Evolutionary conservation across 768 basidiomycete genomes (phyloP).

Genomic region (Thelephora ganbajun): DNA sequence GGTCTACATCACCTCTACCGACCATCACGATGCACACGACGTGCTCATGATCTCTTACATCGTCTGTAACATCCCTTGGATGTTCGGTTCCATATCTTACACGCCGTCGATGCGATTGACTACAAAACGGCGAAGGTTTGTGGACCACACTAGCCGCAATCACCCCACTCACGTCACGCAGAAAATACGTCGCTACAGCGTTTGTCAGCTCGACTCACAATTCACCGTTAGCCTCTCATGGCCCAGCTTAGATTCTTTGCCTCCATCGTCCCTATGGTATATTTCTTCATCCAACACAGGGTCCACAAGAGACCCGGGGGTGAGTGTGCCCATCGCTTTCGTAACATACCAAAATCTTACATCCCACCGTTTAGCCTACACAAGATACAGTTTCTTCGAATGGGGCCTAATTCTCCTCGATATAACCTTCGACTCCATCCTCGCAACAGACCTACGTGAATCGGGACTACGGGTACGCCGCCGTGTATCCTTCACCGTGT

Average conservation of each 20-base stretch:
- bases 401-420: slow-evolving; percentile 73
- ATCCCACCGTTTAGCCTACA: slow-evolving; percentile 47
- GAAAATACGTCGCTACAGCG: slow-evolving; percentile 39
- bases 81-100: slow-evolving; percentile 52
- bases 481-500: neutral
- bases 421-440: slow-evolving; percentile 56
- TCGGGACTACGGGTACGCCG: slow-evolving; percentile 38
- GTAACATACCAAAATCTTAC: neutral
- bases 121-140: slow-evolving; percentile 33
- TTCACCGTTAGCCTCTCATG: neutral
- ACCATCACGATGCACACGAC: slow-evolving; percentile 77
- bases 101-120: slow-evolving; percentile 32
- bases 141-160: neutral
- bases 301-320: slow-evolving; percentile 68
- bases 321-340: slow-evolving; percentile 17
- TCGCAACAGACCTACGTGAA: slow-evolving; percentile 42
- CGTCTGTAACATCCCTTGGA: slow-evolving; percentile 78
- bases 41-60: slow-evolving; percentile 83
- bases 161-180: slow-evolving; percentile 14
- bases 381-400: slow-evolving; percentile 74
- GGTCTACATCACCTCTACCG: slow-evolving; percentile 81
- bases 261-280: slow-evolving; percentile 58
- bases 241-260: slow-evolving; percentile 46
- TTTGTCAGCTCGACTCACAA: slow-evolving; percentile 15
- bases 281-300: slow-evolving; percentile 81